phyloP scores from a whole-genome alignment of 352 stramenopile genomes.

The Lagenidium giganteum region DNA sequence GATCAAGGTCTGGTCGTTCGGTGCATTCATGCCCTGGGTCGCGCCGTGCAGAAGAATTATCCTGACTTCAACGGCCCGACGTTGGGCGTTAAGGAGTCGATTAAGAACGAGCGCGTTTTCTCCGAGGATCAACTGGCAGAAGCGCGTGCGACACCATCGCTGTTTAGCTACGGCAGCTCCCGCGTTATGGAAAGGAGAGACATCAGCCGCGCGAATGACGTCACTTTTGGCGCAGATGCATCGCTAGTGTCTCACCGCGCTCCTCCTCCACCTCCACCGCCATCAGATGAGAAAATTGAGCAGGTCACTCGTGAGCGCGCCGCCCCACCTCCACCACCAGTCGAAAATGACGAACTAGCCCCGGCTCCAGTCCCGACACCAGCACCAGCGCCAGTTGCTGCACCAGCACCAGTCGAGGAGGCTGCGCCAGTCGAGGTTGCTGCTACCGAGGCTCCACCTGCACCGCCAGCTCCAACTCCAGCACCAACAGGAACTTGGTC shows the following conservation, averaged over 20 bases:
- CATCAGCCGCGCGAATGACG: slow-evolving; percentile 43
- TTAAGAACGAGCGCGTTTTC: slow-evolving; percentile 72
- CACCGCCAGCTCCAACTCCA: no score
- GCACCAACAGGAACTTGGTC: no score
- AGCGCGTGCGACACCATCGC: slow-evolving; percentile 47
- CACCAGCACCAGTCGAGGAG: no score
- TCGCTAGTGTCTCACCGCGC: slow-evolving; percentile 43
- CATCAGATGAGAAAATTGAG: slow-evolving; percentile 69
- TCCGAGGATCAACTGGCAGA: slow-evolving; percentile 59
- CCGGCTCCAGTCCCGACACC: no score
- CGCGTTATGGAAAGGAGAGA: slow-evolving; percentile 62
- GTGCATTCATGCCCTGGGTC: slow-evolving; percentile 70
- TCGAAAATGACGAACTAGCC: no score
- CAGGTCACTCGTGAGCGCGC: slow-evolving; percentile 54
- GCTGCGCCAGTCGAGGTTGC: no score
- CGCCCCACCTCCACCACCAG: slow-evolving; percentile 8
- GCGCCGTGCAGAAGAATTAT: slow-evolving; percentile 72
- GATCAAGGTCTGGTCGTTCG: slow-evolving; percentile 77
- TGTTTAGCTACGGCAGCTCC: slow-evolving; percentile 69
- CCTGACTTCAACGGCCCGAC: slow-evolving; percentile 64
- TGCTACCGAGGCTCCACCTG: no score
- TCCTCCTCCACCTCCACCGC: slow-evolving; percentile 56
- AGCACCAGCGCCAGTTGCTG: no score
- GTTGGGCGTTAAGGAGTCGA: slow-evolving; percentile 78
- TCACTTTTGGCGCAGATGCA: slow-evolving; percentile 76